Evolutionary conservation across 108 stramenopile species (phyloP).

Genomic region (Cyclostephanos invisitatus): DNA sequence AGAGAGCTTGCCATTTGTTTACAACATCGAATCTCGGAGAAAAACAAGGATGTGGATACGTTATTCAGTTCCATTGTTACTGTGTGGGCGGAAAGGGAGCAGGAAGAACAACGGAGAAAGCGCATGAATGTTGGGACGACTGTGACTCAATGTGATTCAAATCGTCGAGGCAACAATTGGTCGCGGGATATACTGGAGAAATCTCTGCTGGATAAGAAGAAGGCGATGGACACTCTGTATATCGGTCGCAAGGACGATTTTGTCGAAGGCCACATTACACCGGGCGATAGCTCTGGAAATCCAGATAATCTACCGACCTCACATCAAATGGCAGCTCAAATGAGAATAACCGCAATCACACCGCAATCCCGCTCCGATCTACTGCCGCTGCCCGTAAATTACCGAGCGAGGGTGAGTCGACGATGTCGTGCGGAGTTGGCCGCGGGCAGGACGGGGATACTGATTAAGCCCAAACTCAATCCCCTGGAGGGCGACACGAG

Average conservation of each 20-base stretch:
- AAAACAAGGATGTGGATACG: conserved; percentile 29
- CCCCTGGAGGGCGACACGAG: conserved; percentile 89
- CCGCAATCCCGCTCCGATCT: conserved; percentile 38
- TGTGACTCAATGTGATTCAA: background rate
- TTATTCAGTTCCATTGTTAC: conserved; percentile 30
- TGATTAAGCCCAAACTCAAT: conserved; percentile 88
- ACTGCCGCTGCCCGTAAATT: conserved; percentile 69
- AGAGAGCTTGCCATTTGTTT: conserved; percentile 35
- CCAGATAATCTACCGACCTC: conserved; percentile 15
- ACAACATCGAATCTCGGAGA: conserved; percentile 22
- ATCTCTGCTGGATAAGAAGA: conserved; percentile 45
- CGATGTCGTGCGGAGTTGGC: conserved; percentile 79
- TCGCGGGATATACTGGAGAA: conserved; percentile 65
- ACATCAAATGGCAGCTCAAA: conserved; percentile 43
- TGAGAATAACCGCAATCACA: conserved; percentile 28
- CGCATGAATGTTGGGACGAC: conserved; percentile 21
- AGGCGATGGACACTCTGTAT: conserved; percentile 14
- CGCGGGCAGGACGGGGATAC: conserved; percentile 79
- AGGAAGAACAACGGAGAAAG: conserved; percentile 36
- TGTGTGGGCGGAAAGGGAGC: conserved; percentile 40
- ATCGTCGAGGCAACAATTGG: conserved; percentile 43
- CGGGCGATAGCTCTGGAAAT: background rate
- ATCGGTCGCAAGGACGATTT: background rate
- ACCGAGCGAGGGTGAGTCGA: conserved; percentile 63
- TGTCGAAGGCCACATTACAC: background rate